Conservation (phyloP, 2,329 filamentous ascomycete genomes). For the Paracoccidioides brasiliensis region DNA sequence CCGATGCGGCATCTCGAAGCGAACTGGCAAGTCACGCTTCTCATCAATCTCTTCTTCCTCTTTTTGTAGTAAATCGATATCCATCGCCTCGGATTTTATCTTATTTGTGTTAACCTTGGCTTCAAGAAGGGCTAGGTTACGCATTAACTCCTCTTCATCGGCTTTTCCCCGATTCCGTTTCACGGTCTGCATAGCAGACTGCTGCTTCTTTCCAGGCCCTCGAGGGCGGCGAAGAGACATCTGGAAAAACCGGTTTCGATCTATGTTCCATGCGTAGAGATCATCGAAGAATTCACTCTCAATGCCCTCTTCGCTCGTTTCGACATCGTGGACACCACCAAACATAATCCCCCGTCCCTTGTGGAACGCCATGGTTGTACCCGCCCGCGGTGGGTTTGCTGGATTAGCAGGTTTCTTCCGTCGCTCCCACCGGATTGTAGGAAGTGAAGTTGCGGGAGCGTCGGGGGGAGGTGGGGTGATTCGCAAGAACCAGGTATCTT, state of each 20-base stretch:
- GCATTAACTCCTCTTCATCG: constrained; percentile 79
- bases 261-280: constrained; percentile 85
- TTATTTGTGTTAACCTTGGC: constrained; percentile 50
- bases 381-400: constrained; percentile 70
- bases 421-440: constrained; percentile 76
- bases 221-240: constrained; percentile 63
- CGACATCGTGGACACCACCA: constrained; percentile 86
- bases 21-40: constrained; percentile 46
- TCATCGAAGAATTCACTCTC: constrained; percentile 96
- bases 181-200: constrained; percentile 22
- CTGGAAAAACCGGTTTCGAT: constrained; percentile 89
- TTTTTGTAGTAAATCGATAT: constrained; percentile 32
- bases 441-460: constrained; percentile 50
- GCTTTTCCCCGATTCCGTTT: constrained; percentile 61
- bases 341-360: constrained; percentile 87
- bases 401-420: constrained; percentile 85
- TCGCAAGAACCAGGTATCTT: constrained; percentile 87
- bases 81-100: constrained; percentile 30
- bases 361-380: constrained; percentile 87
- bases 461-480: constrained; percentile 61
- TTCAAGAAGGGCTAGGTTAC: constrained; percentile 75
- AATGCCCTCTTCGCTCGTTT: constrained; percentile 84
- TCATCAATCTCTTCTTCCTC: constrained; percentile 43
- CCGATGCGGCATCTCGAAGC: constrained; percentile 73
- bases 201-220: constrained; percentile 47